A percentile compares a stretch with the other conserved stretches of the same genome.
phyloP scores from a whole-genome alignment of 306 rosid genomes.

The Comarum palustre region DNA sequence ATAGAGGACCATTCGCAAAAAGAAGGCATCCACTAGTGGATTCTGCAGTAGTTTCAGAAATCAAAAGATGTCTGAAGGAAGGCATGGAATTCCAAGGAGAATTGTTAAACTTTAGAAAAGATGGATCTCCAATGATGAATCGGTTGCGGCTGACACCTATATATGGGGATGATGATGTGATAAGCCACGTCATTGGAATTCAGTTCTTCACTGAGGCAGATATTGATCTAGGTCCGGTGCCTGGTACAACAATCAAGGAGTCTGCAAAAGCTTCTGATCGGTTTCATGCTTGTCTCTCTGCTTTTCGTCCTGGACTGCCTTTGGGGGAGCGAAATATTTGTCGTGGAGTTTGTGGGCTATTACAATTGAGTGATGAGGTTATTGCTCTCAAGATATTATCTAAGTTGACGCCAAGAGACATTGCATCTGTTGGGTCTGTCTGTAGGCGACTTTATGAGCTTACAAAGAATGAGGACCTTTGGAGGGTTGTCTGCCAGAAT shows the following conservation, averaged over 20 bases:
- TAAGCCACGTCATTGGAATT: conserved; percentile 91
- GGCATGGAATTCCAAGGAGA: conserved; percentile 97
- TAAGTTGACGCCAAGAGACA: conserved; percentile 88
- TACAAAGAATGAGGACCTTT: conserved; percentile 83
- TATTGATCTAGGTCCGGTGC: conserved; percentile 88
- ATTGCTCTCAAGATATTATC: conserved; percentile 86
- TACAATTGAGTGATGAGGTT: conserved; percentile 94
- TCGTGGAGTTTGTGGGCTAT: conserved; percentile 88
- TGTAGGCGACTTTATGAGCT: conserved; percentile 66
- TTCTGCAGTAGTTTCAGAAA: conserved; percentile 76
- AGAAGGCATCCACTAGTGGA: conserved; percentile 95
- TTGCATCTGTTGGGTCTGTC: conserved; percentile 91
- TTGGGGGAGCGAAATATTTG: conserved; percentile 73
- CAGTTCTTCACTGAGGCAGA: conserved; percentile 85
- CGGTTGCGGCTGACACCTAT: conserved; percentile 87
- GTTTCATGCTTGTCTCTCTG: conserved; percentile 59
- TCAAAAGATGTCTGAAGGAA: conserved; percentile 80
- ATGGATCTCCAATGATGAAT: conserved; percentile 97
- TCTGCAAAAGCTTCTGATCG: conserved; percentile 55
- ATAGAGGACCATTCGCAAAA: conserved; percentile 97
- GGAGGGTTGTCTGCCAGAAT: conserved; percentile 99
- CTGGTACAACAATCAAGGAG: conserved; percentile 56
- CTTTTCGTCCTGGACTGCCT: conserved; percentile 48
- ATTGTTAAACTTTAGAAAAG: conserved; percentile 92
- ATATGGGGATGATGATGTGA: conserved; percentile 83